Evolutionary conservation across 2,329 filamentous ascomycete genomes (phyloP).

Genomic region (Lecanicillium sp.): DNA sequence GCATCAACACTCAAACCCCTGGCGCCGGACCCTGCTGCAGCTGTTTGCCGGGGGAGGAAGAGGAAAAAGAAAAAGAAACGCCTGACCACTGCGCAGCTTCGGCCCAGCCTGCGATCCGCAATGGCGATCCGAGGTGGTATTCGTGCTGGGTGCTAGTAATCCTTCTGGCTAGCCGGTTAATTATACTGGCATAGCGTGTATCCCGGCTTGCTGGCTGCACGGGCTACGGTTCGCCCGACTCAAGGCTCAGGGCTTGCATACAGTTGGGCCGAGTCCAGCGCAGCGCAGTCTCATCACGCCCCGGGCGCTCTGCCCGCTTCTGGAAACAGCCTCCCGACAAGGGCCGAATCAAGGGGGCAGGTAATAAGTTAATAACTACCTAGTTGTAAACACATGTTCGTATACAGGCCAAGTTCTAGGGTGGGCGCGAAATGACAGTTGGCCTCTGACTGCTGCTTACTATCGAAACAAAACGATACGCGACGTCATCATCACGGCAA

Average conservation of each 20-base stretch:
- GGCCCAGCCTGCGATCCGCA: conserved; percentile 13
- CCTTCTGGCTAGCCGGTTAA: conserved; percentile 1
- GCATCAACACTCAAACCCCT: conserved; percentile 2
- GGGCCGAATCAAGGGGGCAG: neutral
- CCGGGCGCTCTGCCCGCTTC: conserved; percentile 6
- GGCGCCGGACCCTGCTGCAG: neutral
- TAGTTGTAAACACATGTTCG: too few relatives aligned
- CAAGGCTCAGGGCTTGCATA: conserved; percentile 4
- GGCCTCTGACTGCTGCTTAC: neutral
- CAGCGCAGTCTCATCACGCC: neutral
- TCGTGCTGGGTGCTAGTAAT: neutral
- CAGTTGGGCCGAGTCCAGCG: neutral
- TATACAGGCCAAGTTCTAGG: too few relatives aligned
- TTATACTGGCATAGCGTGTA: too few relatives aligned
- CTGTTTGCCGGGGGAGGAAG: too few relatives aligned
- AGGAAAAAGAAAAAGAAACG: neutral
- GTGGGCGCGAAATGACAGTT: conserved; percentile 1
- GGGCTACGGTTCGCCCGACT: conserved; percentile 3
- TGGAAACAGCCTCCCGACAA: conserved; percentile 1
- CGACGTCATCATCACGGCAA: neutral
- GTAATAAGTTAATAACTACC: neutral
- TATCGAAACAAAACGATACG: neutral
- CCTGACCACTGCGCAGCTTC: neutral
- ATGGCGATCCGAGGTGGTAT: conserved; percentile 12
- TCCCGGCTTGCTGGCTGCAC: neutral